phyloP scores from a whole-genome alignment of 2,329 filamentous ascomycete species.

The Scedosporium apiospermum region DNA sequence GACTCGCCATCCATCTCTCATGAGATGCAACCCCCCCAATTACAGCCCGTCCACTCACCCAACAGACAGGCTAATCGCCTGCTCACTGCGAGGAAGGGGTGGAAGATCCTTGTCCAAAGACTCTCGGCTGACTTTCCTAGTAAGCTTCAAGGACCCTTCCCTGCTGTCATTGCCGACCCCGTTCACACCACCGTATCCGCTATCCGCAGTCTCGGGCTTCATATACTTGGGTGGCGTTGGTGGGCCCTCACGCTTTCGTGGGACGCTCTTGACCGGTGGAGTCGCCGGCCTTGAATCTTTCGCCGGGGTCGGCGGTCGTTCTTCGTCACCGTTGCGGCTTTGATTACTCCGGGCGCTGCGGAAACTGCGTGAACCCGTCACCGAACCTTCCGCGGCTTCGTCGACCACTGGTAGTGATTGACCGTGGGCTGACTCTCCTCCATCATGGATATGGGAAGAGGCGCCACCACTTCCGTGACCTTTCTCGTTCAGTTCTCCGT shows the following conservation, averaged over 20 bases:
- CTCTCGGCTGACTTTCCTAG: conserved; percentile 37
- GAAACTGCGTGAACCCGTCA: conserved; percentile 37
- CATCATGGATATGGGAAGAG: background rate
- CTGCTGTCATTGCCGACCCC: conserved; percentile 20
- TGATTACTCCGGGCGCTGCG: background rate
- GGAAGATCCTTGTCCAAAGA: conserved; percentile 53
- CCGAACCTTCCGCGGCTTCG: conserved; percentile 72
- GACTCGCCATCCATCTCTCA: background rate
- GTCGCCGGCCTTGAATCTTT: conserved; percentile 20
- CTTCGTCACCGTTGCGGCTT: conserved; percentile 41
- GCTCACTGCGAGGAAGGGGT: conserved; percentile 34
- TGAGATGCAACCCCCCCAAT: background rate
- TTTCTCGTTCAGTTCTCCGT: conserved; percentile 28
- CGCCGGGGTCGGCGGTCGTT: conserved; percentile 30
- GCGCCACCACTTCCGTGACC: background rate
- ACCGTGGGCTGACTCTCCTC: conserved; percentile 16
- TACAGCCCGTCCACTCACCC: conserved; percentile 2
- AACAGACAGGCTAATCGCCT: conserved; percentile 4
- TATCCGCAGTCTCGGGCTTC: conserved; percentile 39
- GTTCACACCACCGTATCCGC: conserved; percentile 30
- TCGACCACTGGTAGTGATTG: conserved; percentile 71
- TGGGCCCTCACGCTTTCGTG: conserved; percentile 16
- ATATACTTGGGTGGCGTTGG: conserved; percentile 38
- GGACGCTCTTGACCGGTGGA: background rate
- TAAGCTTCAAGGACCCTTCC: conserved; percentile 21